Percentiles rank a stretch among this genome's conserved stretches.
These are phyloP conservation scores for Opeltia flavorubescens DNA, from an alignment of 495 filamentous ascomycete genomes.

Conservation along the genomic window DNA sequence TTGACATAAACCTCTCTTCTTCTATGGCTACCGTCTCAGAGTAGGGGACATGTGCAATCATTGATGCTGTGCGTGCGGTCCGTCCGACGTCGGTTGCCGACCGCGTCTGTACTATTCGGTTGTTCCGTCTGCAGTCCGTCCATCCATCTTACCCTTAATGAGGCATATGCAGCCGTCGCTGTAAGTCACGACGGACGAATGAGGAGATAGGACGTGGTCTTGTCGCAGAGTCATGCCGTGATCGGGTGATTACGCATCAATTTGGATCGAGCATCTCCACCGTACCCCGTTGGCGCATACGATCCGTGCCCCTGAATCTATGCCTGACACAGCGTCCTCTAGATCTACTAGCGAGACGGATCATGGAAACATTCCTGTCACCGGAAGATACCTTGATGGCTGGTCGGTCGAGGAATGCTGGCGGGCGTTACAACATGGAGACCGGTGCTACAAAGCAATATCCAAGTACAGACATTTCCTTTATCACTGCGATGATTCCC, in stretches of 20 bases:
- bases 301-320: neutral
- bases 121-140: no score
- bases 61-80: no score
- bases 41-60: no score
- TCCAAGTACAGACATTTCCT: neutral
- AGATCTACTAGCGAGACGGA: neutral
- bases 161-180: neutral
- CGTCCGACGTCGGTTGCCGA: no score
- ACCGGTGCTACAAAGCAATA: neutral
- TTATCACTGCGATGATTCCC: neutral
- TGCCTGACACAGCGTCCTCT: no score
- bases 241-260: neutral
- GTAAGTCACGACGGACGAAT: neutral
- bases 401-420: constrained; percentile 1
- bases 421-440: neutral
- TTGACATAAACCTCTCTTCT: no score
- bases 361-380: constrained; percentile 2
- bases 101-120: no score
- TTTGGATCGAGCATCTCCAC: neutral
- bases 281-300: neutral
- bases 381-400: neutral
- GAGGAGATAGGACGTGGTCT: neutral
- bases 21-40: no score
- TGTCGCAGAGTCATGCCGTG: neutral
- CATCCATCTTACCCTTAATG: no score